Evolutionary conservation across 495 filamentous ascomycete species (phyloP), one percentile per base, ranked within the genome.

Genomic region (Xylaria sp.): DNA sequence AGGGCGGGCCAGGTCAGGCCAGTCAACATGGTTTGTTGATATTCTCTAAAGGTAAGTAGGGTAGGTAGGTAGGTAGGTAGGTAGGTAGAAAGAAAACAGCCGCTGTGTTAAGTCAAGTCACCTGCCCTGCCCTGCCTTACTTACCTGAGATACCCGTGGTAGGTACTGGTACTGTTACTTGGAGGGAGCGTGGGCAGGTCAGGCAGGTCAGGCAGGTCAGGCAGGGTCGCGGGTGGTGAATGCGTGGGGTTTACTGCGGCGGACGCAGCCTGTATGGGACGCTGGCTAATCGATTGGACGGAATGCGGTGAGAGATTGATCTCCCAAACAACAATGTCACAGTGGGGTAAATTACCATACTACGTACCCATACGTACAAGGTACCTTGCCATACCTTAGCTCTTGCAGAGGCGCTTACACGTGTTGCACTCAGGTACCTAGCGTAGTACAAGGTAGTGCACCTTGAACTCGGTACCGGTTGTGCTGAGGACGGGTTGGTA

Each of bases 271-370:
- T 12, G 52, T 59, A 75, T 11, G n/a, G 41, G n/a, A 14, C n/a
- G 40, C 61, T 48, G 58, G 50, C 37, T 40, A 44, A 73, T 77
- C 71, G 70, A 77, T 77, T 77, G 74, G 75, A 53, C 19, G 61
- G 53, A 59, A 75, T 67, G 64, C 73, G 67, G 70, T 73, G 70
- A 72, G 70, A 61, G 24, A 68, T 67, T 68, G 70, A 75, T 69
- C 69, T 69, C 64, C 69, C 66, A 68, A 68, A 44, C 66, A 68
- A 68, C 66, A 68, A 41, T 68, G 52, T 68, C 55, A 46, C 40
- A 35, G 52, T 46, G 40, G 61, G 61, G 61, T 67, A 67, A 26
- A 55, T 33, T 35, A 33, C 43, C 17, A 33, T 52, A 35, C 31
- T 26, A 43, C 17, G 57, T 52, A 35, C 31, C 41, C 37, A 19